Evolutionary conservation across 331 rosid species (phyloP), one percentile per base, ranked within the genome.

Genomic region (Malus hybrid): DNA sequence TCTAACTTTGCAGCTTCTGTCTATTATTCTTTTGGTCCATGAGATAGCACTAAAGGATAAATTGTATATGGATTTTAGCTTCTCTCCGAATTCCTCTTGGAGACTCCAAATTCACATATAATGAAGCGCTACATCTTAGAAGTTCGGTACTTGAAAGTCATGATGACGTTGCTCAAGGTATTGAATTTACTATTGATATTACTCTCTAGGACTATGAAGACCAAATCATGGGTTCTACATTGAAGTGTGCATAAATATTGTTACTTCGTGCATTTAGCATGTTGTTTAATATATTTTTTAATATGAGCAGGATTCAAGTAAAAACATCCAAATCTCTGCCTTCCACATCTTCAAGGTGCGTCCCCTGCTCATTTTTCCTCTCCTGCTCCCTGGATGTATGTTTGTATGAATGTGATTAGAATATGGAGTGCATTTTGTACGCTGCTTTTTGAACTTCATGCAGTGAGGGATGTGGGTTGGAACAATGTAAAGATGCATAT

Each of bases 311-410:
- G 99, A 94, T 82, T 86, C 99, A 67, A 94, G 99, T 89, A 94
- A 90, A 91, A 92, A 89, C 77, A 89, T 92, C 81, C 97, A 92
- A 74, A 72, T 94, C 36, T 88, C 97, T 32, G 99, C 97, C 70
- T 94, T 94, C 82, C 99, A 94, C 96, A 92, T 94, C 83, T 94
- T 94, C 86, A 94, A 94, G 99, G 99, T 94, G 70, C 61, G 67
- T 28, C 6, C 31, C 34, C 31, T 50, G 76, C 62, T 64, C 31
- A 27, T 73, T 71, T 32, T 7, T 55, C 2, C 14, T 48, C 24
- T 18, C 69, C 10, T 24, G 4, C 36, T 63, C 20, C 27, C n/a
- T 64, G 0, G 19, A 16, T 36, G 12, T 44, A 34, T 39, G 48
- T 24, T 7, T 80, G 68, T 39, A 24, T 73, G 69, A 28, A 16